A percentile compares a stretch with the other conserved stretches of the same genome.
phyloP scores from a whole-genome alignment of 2,329 filamentous ascomycete species.

The Fusarium sp. region DNA sequence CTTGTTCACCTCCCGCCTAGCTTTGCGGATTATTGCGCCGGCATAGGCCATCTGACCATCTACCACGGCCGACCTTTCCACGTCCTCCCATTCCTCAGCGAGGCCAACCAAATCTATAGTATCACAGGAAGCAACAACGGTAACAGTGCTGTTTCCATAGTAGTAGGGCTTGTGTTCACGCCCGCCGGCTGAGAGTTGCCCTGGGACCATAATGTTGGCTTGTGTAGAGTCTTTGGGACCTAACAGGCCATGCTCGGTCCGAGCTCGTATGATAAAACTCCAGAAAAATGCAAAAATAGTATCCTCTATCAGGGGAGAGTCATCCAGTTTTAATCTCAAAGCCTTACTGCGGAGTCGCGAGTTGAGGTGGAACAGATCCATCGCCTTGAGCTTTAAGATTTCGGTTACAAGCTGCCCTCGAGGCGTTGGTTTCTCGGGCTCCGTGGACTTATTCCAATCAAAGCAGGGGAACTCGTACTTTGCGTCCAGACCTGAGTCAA shows the following conservation, averaged over 20 bases:
- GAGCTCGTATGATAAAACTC: conserved; percentile 31
- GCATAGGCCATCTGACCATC: conserved; percentile 6
- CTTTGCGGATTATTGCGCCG: conserved; percentile 1
- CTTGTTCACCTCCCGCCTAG: conserved; percentile 14
- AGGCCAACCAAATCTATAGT: conserved; percentile 13
- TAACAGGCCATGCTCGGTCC: conserved; percentile 3
- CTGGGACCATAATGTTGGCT: conserved; percentile 28
- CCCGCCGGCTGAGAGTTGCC: not conserved
- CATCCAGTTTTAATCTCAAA: not conserved
- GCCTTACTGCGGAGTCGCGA: not conserved
- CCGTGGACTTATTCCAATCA: conserved; percentile 20
- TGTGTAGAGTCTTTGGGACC: not conserved
- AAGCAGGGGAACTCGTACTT: conserved; percentile 31
- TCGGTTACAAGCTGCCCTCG: not conserved
- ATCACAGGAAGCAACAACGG: conserved; percentile 14
- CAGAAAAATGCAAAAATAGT: conserved; percentile 39
- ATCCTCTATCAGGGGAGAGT: conserved; percentile 23
- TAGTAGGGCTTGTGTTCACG: conserved; percentile 7
- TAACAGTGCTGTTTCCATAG: conserved; percentile 38
- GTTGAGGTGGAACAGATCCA: not conserved
- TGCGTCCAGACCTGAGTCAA: not conserved
- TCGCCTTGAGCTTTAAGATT: conserved; percentile 9
- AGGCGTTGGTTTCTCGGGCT: conserved; percentile 1
- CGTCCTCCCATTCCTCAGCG: not conserved
- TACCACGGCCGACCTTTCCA: not conserved